phyloP scores from a whole-genome alignment of 331 rosid species.

The Cydonia oblonga region DNA sequence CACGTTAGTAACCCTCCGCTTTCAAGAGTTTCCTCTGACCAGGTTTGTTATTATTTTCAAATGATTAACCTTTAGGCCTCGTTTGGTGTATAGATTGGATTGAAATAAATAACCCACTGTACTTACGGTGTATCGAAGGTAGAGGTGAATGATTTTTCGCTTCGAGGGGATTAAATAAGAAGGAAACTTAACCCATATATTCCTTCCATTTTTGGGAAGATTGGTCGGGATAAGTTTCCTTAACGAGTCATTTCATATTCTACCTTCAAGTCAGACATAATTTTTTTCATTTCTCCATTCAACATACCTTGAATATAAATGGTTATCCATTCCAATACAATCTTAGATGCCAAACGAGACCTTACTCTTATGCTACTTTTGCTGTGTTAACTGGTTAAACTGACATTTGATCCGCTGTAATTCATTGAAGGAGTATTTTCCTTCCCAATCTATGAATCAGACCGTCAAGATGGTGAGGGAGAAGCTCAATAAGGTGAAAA shows the following conservation, averaged over 20 bases:
- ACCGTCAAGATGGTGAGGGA: slow-evolving; percentile 65
- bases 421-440: slow-evolving; percentile 60
- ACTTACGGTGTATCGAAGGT: no score
- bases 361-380: not conserved
- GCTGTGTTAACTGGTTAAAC: not conserved
- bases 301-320: not conserved
- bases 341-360: not conserved
- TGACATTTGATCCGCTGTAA: slow-evolving; percentile 8
- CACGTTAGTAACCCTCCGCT: slow-evolving; percentile 19
- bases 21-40: slow-evolving; percentile 47
- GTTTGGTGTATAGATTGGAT: no score
- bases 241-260: not conserved
- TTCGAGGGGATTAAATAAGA: no score
- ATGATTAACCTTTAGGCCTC: no score
- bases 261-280: not conserved
- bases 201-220: not conserved
- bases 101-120: no score
- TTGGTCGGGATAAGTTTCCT: not conserved
- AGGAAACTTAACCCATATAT: no score
- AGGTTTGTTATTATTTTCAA: slow-evolving; percentile 41
- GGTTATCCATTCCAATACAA: not conserved
- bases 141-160: no score
- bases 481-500: slow-evolving; percentile 74
- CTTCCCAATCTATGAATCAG: slow-evolving; percentile 73
- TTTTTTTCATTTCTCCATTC: not conserved